Conservation (phyloP, 306 rosid species). For the Quercus bicolor region DNA sequence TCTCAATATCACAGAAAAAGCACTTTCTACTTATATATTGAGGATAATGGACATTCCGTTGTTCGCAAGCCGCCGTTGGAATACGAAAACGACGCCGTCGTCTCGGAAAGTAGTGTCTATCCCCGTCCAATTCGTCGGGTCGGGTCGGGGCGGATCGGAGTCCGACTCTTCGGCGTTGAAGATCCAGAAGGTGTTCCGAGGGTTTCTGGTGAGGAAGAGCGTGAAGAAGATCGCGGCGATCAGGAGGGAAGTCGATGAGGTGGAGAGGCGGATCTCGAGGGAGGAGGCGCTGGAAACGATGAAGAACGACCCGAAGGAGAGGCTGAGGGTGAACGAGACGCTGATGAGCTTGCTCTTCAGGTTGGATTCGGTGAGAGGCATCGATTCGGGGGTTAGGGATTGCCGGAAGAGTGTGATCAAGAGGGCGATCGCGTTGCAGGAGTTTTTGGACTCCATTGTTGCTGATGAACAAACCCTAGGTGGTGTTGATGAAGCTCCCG, state of each 20-base stretch:
- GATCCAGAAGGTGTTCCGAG: slow-evolving; percentile 63
- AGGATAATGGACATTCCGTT: slow-evolving; percentile 26
- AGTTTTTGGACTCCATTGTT: slow-evolving; percentile 42
- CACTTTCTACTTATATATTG: not conserved
- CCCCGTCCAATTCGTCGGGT: slow-evolving; percentile 51
- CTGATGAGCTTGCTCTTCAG: slow-evolving; percentile 61
- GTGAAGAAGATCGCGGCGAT: slow-evolving; percentile 48
- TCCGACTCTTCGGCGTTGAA: slow-evolving; percentile 19
- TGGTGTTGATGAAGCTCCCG: not conserved
- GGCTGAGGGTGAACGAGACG: slow-evolving; percentile 46
- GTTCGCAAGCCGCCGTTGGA: slow-evolving; percentile 22
- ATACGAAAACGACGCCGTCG: slow-evolving; percentile 17
- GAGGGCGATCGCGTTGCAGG: slow-evolving; percentile 63
- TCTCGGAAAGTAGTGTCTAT: slow-evolving; percentile 48
- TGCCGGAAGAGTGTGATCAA: slow-evolving; percentile 52
- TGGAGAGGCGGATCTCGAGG: slow-evolving; percentile 28
- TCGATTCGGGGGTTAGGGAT: slow-evolving; percentile 52
- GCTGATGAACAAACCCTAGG: not conserved
- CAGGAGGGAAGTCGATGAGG: slow-evolving; percentile 39
- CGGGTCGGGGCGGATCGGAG: not conserved
- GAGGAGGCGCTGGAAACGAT: slow-evolving; percentile 26
- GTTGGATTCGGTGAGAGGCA: slow-evolving; percentile 60
- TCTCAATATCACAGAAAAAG: too few species aligned
- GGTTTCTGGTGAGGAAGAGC: slow-evolving; percentile 53
- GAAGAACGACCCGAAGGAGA: slow-evolving; percentile 47